Evolutionary conservation across 805 yeast genomes (phyloP), one percentile per base, ranked within the genome.

Genomic region (Starmerella sp.): DNA sequence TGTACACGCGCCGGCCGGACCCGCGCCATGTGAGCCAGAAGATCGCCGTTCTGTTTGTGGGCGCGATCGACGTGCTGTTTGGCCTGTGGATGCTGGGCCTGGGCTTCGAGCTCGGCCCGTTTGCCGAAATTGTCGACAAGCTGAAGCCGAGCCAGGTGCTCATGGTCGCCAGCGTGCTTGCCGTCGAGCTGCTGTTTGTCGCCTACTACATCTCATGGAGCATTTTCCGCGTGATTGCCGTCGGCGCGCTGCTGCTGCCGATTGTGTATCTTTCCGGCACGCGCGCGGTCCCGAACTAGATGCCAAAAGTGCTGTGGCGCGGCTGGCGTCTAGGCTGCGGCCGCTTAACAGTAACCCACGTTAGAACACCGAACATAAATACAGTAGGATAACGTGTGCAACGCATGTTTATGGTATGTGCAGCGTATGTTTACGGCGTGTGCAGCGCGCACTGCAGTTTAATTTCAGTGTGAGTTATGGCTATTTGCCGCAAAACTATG

Each of bases 191-290:
- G 34, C 70, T 75, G 11, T 82, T 84, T 57, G 64, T 78, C 57
- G 75, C 72, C 57, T 84, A 84, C 69, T 84, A 76, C 69, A 65
- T 77, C 61, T 77, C 79, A 17, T 73, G 79, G 37, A 74, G 83
- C 14, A 82, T 84, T 42, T 84, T 84, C 67, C 71, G 74, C 15
- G 77, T 87, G 6, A 64, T 84, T 41, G 70, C 72, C 59, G 73
- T 78, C 57, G 65, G 72, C 22, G 71, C 73, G 6, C 62, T 80
- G 28, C 68, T 83, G 53, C 77, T 77, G 4, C 73, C 80, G 0
- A 75, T 84, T 36, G 72, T 82, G 34, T 65, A 84, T 80, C 52
- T 93, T 93, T 13, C 42, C 10, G 32, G 34, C 11, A 22, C 14
- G 22, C 54, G 34, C 29, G 42, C 47, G 6, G 48, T 44, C 5